A percentile compares a stretch with the other conserved stretches of the same genome.
Evolutionary conservation across 192 early-diverging fungal genomes (phyloP).

Genomic region (Coemansia sp.): DNA sequence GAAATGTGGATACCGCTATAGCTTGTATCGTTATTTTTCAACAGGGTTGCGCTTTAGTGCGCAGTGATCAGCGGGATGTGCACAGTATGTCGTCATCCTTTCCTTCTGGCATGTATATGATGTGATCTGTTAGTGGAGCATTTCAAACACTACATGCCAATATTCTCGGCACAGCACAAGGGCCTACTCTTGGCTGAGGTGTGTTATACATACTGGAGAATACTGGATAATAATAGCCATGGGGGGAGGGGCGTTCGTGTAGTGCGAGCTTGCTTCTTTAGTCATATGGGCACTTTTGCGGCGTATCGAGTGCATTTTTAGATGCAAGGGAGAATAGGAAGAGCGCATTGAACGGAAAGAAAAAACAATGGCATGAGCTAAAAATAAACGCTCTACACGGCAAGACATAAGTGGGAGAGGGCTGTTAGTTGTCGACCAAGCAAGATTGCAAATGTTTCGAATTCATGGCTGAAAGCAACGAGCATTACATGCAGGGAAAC

Average conservation of each 20-base stretch:
- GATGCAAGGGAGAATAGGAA: not conserved
- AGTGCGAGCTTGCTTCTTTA: not conserved
- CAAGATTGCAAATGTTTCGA: not conserved
- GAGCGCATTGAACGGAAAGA: not conserved
- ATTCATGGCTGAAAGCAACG: constrained; percentile 3
- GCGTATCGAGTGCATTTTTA: not conserved
- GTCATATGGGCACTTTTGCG: not conserved
- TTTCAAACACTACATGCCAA: not conserved
- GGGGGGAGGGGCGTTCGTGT: not conserved
- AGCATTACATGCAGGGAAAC: constrained; percentile 50
- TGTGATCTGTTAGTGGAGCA: too few relatives aligned
- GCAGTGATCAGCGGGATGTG: not conserved
- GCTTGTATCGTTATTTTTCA: constrained; percentile 3
- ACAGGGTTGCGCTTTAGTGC: too few relatives aligned
- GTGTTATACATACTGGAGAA: not conserved
- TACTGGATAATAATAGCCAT: constrained; percentile 2
- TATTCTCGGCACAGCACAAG: not conserved
- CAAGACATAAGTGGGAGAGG: not conserved
- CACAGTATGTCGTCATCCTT: too few relatives aligned
- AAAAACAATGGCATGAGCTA: constrained; percentile 10
- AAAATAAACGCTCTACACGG: not conserved
- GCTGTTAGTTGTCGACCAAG: not conserved
- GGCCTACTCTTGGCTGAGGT: not conserved
- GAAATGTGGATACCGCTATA: not conserved
- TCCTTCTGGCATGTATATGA: too few relatives aligned